A percentile compares a stretch with the other conserved stretches of the same genome.
Conservation (phyloP, 345 rosid genomes). For the Lumnitzera littorea region DNA sequence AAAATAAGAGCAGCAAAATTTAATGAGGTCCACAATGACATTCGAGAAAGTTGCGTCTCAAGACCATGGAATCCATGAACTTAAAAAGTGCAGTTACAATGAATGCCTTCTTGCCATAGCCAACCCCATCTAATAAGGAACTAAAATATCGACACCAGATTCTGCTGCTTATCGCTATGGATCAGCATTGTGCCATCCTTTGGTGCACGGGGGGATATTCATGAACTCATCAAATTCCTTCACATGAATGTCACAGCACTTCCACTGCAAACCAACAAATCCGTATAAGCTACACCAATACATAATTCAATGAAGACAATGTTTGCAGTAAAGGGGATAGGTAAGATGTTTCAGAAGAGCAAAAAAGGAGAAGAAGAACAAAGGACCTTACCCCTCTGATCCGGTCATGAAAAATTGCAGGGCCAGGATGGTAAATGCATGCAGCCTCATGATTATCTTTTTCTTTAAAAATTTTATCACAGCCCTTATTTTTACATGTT, state of each 20-base stretch:
- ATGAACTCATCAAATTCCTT: conserved; percentile 96
- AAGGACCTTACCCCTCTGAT: conserved; percentile 52
- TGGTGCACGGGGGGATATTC: conserved; percentile 76
- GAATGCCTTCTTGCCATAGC: conserved; percentile 2
- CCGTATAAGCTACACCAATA: not conserved
- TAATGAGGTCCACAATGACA: no score
- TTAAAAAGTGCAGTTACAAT: not conserved
- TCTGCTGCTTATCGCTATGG: conserved; percentile 20
- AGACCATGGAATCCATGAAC: not conserved
- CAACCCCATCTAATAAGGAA: not conserved
- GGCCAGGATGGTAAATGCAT: conserved; percentile 92
- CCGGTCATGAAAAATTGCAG: conserved; percentile 87
- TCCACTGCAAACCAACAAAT: conserved; percentile 56
- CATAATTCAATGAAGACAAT: not conserved
- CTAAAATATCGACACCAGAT: not conserved
- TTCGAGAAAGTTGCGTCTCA: no score
- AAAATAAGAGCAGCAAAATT: no score
- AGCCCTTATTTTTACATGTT: conserved; percentile 76
- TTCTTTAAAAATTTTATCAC: conserved; percentile 79
- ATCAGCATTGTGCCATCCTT: conserved; percentile 82
- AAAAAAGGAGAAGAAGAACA: not conserved
- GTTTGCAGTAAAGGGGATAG: not conserved
- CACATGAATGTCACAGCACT: conserved; percentile 80
- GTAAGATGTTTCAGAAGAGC: not conserved
- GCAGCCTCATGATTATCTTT: conserved; percentile 77